phyloP scores from a whole-genome alignment of 805 yeast genomes.

The Grigorovia yakushimaensis region DNA sequence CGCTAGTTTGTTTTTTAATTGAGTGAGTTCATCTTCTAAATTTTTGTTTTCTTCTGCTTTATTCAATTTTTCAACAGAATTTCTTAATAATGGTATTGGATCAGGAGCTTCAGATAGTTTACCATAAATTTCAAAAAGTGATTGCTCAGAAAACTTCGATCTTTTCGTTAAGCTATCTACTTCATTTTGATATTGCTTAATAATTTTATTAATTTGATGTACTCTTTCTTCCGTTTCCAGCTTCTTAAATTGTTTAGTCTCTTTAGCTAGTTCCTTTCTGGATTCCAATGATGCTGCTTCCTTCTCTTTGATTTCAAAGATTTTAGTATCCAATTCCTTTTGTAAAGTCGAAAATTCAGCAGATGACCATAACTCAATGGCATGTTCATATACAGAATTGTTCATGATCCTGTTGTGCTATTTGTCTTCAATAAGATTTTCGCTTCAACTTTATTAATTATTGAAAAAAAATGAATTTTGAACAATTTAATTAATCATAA shows the following conservation, averaged over 20 bases:
- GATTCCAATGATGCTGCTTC: slow-evolving; percentile 60
- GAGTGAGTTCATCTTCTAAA: slow-evolving; percentile 41
- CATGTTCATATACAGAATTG: slow-evolving; percentile 32
- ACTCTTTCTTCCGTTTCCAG: slow-evolving; percentile 59
- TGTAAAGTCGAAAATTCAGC: slow-evolving; percentile 66
- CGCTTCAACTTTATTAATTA: neutral
- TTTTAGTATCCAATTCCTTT: slow-evolving; percentile 61
- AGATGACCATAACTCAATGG: slow-evolving; percentile 65
- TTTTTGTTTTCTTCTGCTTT: slow-evolving; percentile 43
- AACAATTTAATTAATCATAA: neutral
- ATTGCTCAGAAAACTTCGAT: slow-evolving; percentile 61
- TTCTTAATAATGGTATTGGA: slow-evolving; percentile 72
- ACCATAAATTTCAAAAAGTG: slow-evolving; percentile 66
- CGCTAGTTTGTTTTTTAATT: slow-evolving; percentile 48
- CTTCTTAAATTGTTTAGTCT: slow-evolving; percentile 75
- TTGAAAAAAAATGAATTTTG: neutral
- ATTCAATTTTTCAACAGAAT: slow-evolving; percentile 54
- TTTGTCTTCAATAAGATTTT: neutral
- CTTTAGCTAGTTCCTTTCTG: slow-evolving; percentile 67
- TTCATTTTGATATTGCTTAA: slow-evolving; percentile 75
- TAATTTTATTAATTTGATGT: slow-evolving; percentile 34
- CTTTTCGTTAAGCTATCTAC: slow-evolving; percentile 75
- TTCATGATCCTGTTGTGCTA: slow-evolving; percentile 12
- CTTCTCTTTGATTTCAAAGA: slow-evolving; percentile 56
- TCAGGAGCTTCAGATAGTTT: slow-evolving; percentile 85